Evolutionary conservation across 495 filamentous ascomycete species (phyloP).

Genomic region (Daldinia loculata): DNA sequence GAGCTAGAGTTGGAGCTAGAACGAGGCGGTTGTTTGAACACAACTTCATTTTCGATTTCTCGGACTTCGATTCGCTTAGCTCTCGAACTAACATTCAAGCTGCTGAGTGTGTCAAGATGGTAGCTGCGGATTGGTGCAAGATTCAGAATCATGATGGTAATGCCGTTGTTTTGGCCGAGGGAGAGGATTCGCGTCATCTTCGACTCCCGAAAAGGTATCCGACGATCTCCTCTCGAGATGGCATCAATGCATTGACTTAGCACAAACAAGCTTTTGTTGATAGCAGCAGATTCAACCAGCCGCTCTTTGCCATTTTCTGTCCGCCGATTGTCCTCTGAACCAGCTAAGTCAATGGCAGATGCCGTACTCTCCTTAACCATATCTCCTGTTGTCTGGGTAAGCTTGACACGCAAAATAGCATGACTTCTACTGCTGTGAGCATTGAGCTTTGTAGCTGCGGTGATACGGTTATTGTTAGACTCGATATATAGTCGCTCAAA

Average conservation of each 20-base stretch:
- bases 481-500: constrained; percentile 94
- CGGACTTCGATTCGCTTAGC: constrained; percentile 97
- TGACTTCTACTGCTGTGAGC: constrained; percentile 93
- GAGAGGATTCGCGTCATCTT: constrained; percentile 98
- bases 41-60: constrained; percentile 91
- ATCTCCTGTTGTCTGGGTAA: constrained; percentile 76
- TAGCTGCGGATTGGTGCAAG: constrained; percentile 86
- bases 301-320: constrained; percentile 95
- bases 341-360: constrained; percentile 95
- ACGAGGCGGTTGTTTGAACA: constrained; percentile 76
- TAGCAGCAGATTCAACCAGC: constrained; percentile 94
- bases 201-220: constrained; percentile 92
- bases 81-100: constrained; percentile 91
- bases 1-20: constrained; percentile 57
- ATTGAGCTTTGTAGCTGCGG: constrained; percentile 94
- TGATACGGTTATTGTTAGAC: constrained; percentile 91
- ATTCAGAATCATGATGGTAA: constrained; percentile 97
- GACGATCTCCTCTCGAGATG: constrained; percentile 71
- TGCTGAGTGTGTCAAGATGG: constrained; percentile 92
- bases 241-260: constrained; percentile 96
- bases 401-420: constrained; percentile 90
- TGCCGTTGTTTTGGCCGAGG: constrained; percentile 92
- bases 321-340: constrained; percentile 93
- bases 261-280: constrained; percentile 97
- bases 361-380: constrained; percentile 80